Evolutionary conservation across 768 basidiomycete genomes (phyloP), one percentile per base, ranked within the genome.

Genomic region (Boletus coccyginus): DNA sequence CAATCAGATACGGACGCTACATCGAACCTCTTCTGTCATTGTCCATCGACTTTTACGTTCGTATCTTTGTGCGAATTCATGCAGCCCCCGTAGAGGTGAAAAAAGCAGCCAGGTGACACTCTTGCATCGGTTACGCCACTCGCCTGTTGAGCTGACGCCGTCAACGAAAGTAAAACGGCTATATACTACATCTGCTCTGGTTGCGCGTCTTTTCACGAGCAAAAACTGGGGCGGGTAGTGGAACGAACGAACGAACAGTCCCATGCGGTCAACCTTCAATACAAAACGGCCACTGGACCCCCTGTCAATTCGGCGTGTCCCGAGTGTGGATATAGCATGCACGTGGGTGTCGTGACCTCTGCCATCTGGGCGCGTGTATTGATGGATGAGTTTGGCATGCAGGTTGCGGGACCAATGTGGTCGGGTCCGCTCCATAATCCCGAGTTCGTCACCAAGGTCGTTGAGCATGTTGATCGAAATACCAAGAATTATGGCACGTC

Each of bases 401-500:
- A 96, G 93, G 68, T 94, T 36, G 92, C 90, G 19, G 97, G 97
- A 2, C 97, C 97, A 0, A 95, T 99, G 91, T 98, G 97, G 97
- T 86, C 89, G 7, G 94, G 88, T 2, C 83, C 88, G 2, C 73
- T 99, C 24, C 97, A 99, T 65, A 81, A 94, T 66, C 62, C 74
- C 2, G 77, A 75, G 7, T 99, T 98, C 63, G 79, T 93, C 7
- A 69, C 74, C n/a, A 82, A 83, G 59, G 86, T 96, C 14, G 75
- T 97, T 32, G 76, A 81, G 21, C 90, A 94, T 64, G 75, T 95
- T 13, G 83, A 87, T 54, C 71, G 68, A 16, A 81, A 87, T 59
- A 69, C 81, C 59, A 75, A 77, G 40, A 79, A 79, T 40, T 98
- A 94, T 66, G 87, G 88, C 11, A 98, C 95, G 0, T 78, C 82